Conservation (phyloP, 1,284 basidiomycete species). For the Stygiomarasmius scandens region DNA sequence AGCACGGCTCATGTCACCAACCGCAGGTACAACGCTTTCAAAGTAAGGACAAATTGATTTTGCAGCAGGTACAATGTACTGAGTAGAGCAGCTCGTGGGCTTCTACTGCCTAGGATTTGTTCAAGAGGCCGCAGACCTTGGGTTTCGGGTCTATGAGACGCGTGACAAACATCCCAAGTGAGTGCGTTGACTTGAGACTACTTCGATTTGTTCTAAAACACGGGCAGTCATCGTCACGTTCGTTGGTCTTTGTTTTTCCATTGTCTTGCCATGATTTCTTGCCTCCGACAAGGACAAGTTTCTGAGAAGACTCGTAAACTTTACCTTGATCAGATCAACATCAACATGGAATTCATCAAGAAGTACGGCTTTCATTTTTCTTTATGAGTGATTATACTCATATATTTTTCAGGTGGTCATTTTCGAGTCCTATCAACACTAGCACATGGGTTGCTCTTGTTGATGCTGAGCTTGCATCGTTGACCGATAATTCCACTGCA, state of each 20-base stretch:
- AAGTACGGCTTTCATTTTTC: conserved; percentile 39
- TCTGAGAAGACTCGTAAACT: conserved; percentile 36
- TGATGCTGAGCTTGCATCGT: conserved; percentile 66
- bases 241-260: conserved; percentile 72
- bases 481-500: conserved; percentile 56
- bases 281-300: conserved; percentile 49
- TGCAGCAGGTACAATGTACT: too few relatives aligned
- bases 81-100: conserved; percentile 49
- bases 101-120: conserved; percentile 62
- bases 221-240: conserved; percentile 60
- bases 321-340: conserved; percentile 58
- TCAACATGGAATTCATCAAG: conserved; percentile 61
- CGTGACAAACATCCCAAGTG: conserved; percentile 66
- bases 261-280: conserved; percentile 60
- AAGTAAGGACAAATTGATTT: conserved; percentile 37
- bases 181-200: conserved; percentile 15
- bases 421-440: conserved; percentile 67
- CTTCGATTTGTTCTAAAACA: neutral
- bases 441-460: conserved; percentile 69
- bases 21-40: conserved; percentile 65
- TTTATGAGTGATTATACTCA: conserved; percentile 2
- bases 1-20: conserved; percentile 5
- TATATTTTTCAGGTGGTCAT: conserved; percentile 54
- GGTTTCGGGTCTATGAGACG: conserved; percentile 61
- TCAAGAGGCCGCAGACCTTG: conserved; percentile 60